Percentiles rank a stretch among this genome's conserved stretches.
These are phyloP conservation scores for Apiospora hydei DNA, from an alignment of 2,329 filamentous ascomycete genomes.

Conservation along the genomic window DNA sequence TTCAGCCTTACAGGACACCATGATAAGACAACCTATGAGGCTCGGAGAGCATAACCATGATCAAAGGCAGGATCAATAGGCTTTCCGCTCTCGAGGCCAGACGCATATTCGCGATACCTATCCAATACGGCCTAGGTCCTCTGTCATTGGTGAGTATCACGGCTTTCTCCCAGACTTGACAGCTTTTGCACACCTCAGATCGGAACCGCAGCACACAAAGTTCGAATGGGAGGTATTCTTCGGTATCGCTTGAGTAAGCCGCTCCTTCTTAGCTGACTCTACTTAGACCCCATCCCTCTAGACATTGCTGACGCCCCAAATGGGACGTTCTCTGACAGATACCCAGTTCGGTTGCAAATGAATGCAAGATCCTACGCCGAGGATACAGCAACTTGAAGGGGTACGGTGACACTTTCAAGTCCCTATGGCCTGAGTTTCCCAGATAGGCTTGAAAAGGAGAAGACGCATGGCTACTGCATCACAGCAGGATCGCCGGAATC, in stretches of 20 bases:
- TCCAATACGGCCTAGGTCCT: background rate
- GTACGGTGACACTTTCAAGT: background rate
- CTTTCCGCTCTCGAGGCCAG: background rate
- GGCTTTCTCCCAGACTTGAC: background rate
- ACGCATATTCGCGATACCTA: background rate
- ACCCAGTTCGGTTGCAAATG: background rate
- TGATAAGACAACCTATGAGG: background rate
- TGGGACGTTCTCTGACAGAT: background rate
- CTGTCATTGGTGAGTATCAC: background rate
- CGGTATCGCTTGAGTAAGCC: background rate
- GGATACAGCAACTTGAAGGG: background rate
- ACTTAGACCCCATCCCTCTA: background rate
- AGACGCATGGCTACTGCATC: background rate
- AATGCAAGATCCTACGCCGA: background rate
- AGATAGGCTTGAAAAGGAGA: background rate
- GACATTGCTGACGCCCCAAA: background rate
- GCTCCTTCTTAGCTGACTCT: background rate
- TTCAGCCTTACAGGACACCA: background rate
- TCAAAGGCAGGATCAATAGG: background rate
- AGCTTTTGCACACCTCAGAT: background rate
- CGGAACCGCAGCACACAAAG: background rate
- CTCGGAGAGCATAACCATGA: no score
- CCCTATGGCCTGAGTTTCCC: background rate
- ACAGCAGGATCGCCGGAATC: background rate
- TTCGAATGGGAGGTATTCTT: background rate